A percentile compares a stretch with the other conserved stretches of the same genome.
Evolutionary conservation across 768 basidiomycete genomes (phyloP).

Genomic region (Boletus rubroflammeus): DNA sequence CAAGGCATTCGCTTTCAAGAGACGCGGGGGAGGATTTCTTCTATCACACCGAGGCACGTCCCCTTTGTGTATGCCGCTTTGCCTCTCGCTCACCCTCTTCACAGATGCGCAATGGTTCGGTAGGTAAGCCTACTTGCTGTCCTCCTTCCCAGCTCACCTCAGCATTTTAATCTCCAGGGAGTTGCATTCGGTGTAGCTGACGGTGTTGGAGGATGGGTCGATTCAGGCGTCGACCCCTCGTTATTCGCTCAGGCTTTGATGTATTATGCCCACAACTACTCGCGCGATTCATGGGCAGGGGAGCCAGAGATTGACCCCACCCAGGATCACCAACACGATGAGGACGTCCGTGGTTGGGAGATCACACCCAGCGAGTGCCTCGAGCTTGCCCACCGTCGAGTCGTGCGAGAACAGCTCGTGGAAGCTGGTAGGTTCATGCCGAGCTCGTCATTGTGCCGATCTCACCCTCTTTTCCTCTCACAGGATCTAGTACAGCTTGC

Average conservation of each 20-base stretch:
- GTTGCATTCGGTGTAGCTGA: conserved; percentile 84
- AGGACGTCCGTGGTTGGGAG: conserved; percentile 65
- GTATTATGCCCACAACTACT: conserved; percentile 78
- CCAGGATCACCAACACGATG: conserved; percentile 64
- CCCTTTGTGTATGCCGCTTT: neutral
- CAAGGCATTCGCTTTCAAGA: conserved; percentile 37
- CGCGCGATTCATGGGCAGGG: conserved; percentile 72
- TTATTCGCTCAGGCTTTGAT: conserved; percentile 89
- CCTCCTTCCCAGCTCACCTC: conserved; percentile 23
- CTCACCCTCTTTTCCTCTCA: neutral
- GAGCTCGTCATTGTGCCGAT: conserved; percentile 13
- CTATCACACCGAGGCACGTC: conserved; percentile 64
- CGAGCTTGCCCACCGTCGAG: conserved; percentile 66
- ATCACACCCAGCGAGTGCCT: conserved; percentile 68
- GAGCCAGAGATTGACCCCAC: conserved; percentile 81
- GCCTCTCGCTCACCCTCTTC: conserved; percentile 3
- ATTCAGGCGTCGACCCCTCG: conserved; percentile 79
- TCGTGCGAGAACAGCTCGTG: conserved; percentile 64
- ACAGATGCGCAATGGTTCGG: conserved; percentile 77
- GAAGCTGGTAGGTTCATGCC: conserved; percentile 39
- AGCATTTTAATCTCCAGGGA: conserved; percentile 44
- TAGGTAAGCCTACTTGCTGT: conserved; percentile 39
- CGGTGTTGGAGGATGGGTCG: conserved; percentile 91
- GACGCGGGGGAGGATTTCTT: conserved; percentile 61
- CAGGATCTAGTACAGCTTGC: conserved; percentile 85